Evolutionary conservation across 129 eudicot species (phyloP), one percentile per base, ranked within the genome.

Genomic region (Rutidosis leptorrhynchoides): DNA sequence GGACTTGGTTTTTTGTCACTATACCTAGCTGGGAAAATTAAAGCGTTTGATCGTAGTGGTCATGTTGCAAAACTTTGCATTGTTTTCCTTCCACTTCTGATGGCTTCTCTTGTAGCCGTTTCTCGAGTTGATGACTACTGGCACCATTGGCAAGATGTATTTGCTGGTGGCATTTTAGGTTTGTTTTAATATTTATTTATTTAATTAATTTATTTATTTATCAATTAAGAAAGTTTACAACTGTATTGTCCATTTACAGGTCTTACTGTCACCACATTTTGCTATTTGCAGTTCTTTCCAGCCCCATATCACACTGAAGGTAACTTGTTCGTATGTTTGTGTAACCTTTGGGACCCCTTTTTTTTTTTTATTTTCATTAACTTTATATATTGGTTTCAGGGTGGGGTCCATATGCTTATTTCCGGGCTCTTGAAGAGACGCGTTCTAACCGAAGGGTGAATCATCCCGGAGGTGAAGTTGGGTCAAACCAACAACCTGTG

Each of bases 111-210:
- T 40, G 96, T 89, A 61, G 96, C 80, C 2, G 82, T 85, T 45
- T 89, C 96, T 62, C 95, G 96, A 21, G 96, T 89, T 5, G 96
- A 85, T 69, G 96, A 89, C 65, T 89, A 89, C 59, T 89, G 96
- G 96, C 96, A 89, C 66, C 96, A 89, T 71, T 89, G 96, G 96
- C 87, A 81, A 74, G 96, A 89, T 42, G 96, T 89, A 27, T 89
- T 89, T 75, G 85, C 90, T 25, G 96, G 94, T 37, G 96, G 90
- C 45, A 75, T 89, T 14, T 37, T 89, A 76, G 96, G 96, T 89
- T 25, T n/a, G 72, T 67, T 70, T 67, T 19, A 67, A 67, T 52
- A 24, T 14, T 57, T 57, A 26, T n/a, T n/a, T n/a, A n/a, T n/a
- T n/a, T n/a, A n/a, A n/a, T n/a, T n/a, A n/a, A n/a, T n/a, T n/a